phyloP scores from a whole-genome alignment of 2,329 filamentous ascomycete species.

The Fusarium foetens region DNA sequence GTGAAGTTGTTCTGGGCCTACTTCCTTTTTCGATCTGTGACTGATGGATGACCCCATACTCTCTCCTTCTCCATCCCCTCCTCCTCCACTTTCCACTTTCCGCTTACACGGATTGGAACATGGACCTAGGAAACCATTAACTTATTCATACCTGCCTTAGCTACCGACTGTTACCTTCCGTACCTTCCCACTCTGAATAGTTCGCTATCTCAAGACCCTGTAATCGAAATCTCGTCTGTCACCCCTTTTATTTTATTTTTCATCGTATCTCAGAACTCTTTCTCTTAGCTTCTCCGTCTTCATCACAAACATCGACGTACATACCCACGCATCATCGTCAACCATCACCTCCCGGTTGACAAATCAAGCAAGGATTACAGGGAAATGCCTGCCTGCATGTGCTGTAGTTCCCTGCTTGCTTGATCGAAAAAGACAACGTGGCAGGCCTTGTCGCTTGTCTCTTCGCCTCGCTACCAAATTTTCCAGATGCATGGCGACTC shows the following conservation, averaged over 20 bases:
- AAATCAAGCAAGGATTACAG: constrained; percentile 22
- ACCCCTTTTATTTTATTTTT: constrained; percentile 18
- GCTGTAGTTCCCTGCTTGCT: constrained; percentile 13
- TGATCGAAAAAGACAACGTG: constrained; percentile 33
- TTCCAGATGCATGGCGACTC: constrained; percentile 14
- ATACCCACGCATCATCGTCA: neutral
- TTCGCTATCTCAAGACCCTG: constrained; percentile 17
- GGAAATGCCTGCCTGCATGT: constrained; percentile 7
- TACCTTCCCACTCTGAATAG: constrained; percentile 26
- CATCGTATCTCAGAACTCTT: constrained; percentile 1
- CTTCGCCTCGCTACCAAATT: constrained; percentile 5
- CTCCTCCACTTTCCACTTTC: constrained; percentile 23
- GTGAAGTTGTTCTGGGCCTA: constrained; percentile 39
- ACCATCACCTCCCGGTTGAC: constrained; percentile 24
- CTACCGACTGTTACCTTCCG: constrained; percentile 1
- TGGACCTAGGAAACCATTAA: constrained; percentile 12
- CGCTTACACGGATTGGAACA: constrained; percentile 25
- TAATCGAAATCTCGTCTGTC: constrained; percentile 22
- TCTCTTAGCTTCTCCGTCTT: neutral
- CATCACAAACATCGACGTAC: constrained; percentile 18
- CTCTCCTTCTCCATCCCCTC: neutral
- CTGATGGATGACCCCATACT: constrained; percentile 28
- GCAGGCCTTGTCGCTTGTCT: constrained; percentile 28
- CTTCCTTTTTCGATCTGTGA: constrained; percentile 43
- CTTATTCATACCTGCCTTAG: constrained; percentile 12